phyloP scores from a whole-genome alignment of 192 early-diverging fungal genomes.

The Linnemannia zychae region DNA sequence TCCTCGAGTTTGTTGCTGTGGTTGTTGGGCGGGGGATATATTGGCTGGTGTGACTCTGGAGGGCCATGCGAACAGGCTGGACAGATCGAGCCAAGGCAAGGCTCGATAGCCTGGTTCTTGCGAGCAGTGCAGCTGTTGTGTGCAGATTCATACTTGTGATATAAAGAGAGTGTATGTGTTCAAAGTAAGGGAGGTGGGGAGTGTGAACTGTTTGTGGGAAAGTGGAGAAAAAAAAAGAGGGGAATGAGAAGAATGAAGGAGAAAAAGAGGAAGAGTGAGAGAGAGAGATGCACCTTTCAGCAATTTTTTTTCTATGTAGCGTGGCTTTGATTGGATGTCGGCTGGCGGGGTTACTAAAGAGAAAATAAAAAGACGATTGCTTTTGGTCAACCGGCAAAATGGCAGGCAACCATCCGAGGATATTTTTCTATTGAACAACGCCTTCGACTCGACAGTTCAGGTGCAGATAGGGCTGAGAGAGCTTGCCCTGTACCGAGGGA shows the following conservation, averaged over 20 bases:
- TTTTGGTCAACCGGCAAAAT: not conserved
- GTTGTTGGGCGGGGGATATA: not conserved
- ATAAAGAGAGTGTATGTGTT: no score
- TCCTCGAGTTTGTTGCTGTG: not conserved
- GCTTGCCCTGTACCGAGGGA: not conserved
- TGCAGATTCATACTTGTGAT: not conserved
- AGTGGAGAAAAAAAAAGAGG: not conserved
- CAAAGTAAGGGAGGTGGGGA: not conserved
- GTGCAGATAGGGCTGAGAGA: not conserved
- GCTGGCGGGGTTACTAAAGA: not conserved
- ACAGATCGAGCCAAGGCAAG: not conserved
- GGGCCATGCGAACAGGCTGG: slow-evolving; percentile 2
- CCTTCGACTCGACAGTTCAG: not conserved
- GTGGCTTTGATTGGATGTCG: not conserved
- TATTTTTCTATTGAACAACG: not conserved
- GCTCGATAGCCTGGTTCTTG: not conserved
- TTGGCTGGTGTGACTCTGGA: not conserved
- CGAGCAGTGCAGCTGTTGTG: not conserved
- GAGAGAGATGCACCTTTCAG: not conserved
- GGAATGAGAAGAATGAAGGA: not conserved
- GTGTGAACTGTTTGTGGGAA: not conserved
- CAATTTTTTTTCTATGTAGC: not conserved
- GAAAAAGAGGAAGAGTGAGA: not conserved
- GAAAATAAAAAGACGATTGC: not conserved
- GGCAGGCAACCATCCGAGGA: not conserved